Evolutionary conservation across 306 rosid species (phyloP).

Genomic region (Vachellia pachyceras): DNA sequence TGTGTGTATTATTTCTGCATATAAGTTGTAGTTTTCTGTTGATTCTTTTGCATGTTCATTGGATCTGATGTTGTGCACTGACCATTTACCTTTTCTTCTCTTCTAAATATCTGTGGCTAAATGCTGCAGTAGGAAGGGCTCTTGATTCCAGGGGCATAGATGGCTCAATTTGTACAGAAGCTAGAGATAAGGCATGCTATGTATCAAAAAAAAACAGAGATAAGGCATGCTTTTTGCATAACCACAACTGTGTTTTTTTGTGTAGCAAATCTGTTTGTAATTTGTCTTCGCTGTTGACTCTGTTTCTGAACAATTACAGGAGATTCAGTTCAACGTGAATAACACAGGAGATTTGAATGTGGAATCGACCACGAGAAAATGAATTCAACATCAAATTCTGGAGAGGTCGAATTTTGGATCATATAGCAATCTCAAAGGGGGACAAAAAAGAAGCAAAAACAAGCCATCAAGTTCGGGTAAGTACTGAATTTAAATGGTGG

Average conservation of each 20-base stretch:
- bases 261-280: constrained; percentile 36
- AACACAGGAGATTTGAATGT: constrained; percentile 46
- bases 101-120: constrained; percentile 24
- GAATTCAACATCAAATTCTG: constrained; percentile 58
- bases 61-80: constrained; percentile 33
- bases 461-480: constrained; percentile 67
- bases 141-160: constrained; percentile 49
- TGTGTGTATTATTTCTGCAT: neutral
- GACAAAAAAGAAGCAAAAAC: constrained; percentile 54
- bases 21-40: neutral
- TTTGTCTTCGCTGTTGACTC: constrained; percentile 52
- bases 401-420: constrained; percentile 33
- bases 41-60: neutral
- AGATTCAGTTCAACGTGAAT: constrained; percentile 60
- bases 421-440: neutral
- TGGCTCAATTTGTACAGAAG: constrained; percentile 48
- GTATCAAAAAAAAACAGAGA: too few relatives aligned
- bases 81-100: constrained; percentile 40
- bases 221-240: constrained; percentile 62
- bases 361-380: constrained; percentile 5
- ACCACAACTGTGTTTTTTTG: neutral
- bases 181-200: constrained; percentile 52
- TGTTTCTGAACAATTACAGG: constrained; percentile 40
- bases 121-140: constrained; percentile 46
- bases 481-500: constrained; percentile 75